phyloP scores from a whole-genome alignment of 106 monocot genomes.

The Triglochin maritima region DNA sequence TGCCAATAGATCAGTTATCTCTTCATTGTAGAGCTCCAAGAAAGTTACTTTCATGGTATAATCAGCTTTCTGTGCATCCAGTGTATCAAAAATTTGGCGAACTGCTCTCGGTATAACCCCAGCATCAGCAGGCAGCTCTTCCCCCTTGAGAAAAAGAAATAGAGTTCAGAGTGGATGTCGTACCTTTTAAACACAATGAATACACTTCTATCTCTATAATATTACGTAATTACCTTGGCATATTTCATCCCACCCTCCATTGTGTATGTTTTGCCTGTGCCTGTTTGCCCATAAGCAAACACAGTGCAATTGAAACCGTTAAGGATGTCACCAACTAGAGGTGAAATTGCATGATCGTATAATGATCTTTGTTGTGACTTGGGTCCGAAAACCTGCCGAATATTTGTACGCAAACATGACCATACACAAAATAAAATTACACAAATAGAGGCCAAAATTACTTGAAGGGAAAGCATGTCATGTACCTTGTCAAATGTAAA shows the following conservation, averaged over 20 bases:
- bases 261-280: slow-evolving; percentile 74
- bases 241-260: slow-evolving; percentile 58
- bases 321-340: slow-evolving; percentile 46
- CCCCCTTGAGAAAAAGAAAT: slow-evolving; percentile 19
- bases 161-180: too few species aligned
- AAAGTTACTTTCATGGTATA: slow-evolving; percentile 69
- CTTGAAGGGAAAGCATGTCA: not conserved
- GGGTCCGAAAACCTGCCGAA: slow-evolving; percentile 55
- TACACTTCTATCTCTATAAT: too few species aligned
- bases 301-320: slow-evolving; percentile 81
- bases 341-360: slow-evolving; percentile 50
- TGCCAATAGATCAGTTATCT: slow-evolving; percentile 63
- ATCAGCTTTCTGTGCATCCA: slow-evolving; percentile 55
- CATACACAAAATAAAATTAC: not conserved
- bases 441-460: too few species aligned
- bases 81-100: slow-evolving; percentile 56
- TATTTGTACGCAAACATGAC: not conserved
- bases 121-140: slow-evolving; percentile 40
- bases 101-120: slow-evolving; percentile 75
- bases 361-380: slow-evolving; percentile 52
- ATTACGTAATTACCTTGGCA: slow-evolving; percentile 26
- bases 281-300: slow-evolving; percentile 77
- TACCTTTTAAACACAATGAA: too few species aligned
- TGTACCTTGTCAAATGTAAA: slow-evolving; percentile 67
- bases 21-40: slow-evolving; percentile 78